These are phyloP conservation scores for Pezicula carpinea DNA, from an alignment of 2,329 filamentous ascomycete species.

Conservation along the genomic window DNA sequence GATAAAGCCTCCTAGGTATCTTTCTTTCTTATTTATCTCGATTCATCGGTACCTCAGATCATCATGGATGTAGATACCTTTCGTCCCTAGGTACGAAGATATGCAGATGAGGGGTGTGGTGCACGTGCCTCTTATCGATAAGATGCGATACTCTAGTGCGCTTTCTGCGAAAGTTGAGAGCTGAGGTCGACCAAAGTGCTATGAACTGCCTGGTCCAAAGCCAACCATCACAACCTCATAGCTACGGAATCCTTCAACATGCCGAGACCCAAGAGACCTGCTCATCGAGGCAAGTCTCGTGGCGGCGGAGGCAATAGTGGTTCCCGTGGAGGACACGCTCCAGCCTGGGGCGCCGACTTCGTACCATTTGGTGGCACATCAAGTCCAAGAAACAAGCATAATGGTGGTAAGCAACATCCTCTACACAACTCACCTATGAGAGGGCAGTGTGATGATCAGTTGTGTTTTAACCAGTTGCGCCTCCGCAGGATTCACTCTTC, in stretches of 20 bases:
- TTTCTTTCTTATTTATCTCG: too few relatives aligned
- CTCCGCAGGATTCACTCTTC: slow-evolving; percentile 34
- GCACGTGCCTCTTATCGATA: too few relatives aligned
- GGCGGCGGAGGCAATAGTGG: not conserved
- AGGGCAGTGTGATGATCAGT: not conserved
- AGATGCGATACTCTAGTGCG: too few relatives aligned
- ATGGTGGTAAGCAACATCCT: slow-evolving; percentile 11
- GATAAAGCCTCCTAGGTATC: too few relatives aligned
- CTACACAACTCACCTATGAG: not conserved
- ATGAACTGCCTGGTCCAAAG: not conserved
- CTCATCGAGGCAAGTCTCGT: slow-evolving; percentile 6
- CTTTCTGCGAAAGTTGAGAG: too few relatives aligned
- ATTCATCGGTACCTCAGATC: too few relatives aligned
- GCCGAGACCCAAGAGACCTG: slow-evolving; percentile 15
- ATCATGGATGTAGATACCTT: too few relatives aligned
- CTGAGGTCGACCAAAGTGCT: not conserved
- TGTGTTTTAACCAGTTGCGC: slow-evolving; percentile 16
- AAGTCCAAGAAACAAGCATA: slow-evolving; percentile 7
- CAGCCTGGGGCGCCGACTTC: slow-evolving; percentile 10
- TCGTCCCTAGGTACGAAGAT: too few relatives aligned
- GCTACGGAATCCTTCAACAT: slow-evolving; percentile 4
- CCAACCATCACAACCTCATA: not conserved
- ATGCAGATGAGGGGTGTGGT: too few relatives aligned
- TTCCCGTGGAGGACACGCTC: slow-evolving; percentile 2
- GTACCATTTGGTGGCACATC: slow-evolving; percentile 17